Percentiles rank a stretch among this genome's conserved stretches.
These are phyloP conservation scores for Psidium guajava DNA, from an alignment of 345 rosid genomes.

Conservation along the genomic window DNA sequence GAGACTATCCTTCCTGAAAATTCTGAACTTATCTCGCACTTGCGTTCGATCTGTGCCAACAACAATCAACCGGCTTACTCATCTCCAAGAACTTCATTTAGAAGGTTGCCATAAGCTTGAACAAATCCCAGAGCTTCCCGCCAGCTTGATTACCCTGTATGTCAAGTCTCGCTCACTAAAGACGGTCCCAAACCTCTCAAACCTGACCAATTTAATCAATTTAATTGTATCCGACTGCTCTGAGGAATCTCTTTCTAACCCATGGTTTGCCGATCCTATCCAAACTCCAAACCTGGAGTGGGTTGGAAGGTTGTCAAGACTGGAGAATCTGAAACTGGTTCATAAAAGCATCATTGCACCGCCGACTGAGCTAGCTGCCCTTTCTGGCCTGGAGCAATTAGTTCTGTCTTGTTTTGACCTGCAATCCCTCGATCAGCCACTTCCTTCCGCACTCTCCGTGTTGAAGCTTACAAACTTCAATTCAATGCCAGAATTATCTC, in stretches of 20 bases:
- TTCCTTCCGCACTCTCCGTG: no score
- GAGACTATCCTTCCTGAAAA: neutral
- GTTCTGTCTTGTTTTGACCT: neutral
- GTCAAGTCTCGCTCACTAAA: neutral
- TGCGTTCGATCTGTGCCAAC: neutral
- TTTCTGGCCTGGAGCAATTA: neutral
- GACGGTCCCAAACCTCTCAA: neutral
- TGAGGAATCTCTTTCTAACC: neutral
- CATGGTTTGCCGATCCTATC: neutral
- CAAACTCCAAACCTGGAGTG: neutral
- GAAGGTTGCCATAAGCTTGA: neutral
- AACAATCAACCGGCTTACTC: neutral
- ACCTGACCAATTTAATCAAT: neutral
- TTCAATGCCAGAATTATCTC: neutral
- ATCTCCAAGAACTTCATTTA: neutral
- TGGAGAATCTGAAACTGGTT: neutral
- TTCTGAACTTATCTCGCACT: neutral
- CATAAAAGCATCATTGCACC: neutral
- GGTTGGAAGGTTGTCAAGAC: neutral
- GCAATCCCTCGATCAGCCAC: neutral
- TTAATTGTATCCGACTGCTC: neutral
- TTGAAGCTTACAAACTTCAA: neutral
- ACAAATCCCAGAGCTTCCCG: neutral
- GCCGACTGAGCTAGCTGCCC: neutral
- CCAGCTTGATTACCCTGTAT: neutral